Percentiles rank a stretch among this genome's conserved stretches.
phyloP scores from a whole-genome alignment of 345 rosid genomes.

The Boechera retrofracta region DNA sequence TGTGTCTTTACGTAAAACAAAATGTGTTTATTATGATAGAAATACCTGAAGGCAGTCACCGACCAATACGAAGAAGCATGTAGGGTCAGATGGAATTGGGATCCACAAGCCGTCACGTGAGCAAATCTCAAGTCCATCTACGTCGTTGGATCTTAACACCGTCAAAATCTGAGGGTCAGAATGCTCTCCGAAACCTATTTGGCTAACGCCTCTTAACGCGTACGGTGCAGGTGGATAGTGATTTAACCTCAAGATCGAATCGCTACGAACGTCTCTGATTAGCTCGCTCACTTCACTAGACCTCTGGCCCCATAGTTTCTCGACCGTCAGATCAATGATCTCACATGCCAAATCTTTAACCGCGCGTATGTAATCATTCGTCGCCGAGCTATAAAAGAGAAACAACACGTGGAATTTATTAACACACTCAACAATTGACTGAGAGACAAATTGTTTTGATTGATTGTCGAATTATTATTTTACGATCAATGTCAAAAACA shows the following conservation, averaged over 20 bases:
- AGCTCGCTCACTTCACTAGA: constrained; percentile 59
- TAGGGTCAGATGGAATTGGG: constrained; percentile 81
- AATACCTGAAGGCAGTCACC: constrained; percentile 87
- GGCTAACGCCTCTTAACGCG: constrained; percentile 34
- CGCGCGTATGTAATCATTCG: constrained; percentile 65
- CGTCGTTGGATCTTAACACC: constrained; percentile 87
- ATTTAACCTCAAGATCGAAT: constrained; percentile 77
- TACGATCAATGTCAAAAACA: background rate
- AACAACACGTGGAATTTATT: constrained; percentile 30
- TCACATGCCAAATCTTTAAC: constrained; percentile 71
- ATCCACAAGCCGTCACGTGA: constrained; percentile 70
- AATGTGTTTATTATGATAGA: background rate
- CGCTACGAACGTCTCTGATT: constrained; percentile 75
- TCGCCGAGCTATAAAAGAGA: constrained; percentile 57
- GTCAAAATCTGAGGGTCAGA: constrained; percentile 99
- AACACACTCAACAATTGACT: constrained; percentile 12
- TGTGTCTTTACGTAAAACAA: background rate
- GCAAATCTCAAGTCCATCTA: constrained; percentile 80
- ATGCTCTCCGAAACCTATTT: constrained; percentile 91
- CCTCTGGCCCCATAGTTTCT: constrained; percentile 70
- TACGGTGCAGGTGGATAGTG: constrained; percentile 69
- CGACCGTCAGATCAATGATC: constrained; percentile 79
- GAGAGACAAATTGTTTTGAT: constrained; percentile 1
- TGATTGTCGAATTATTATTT: background rate
- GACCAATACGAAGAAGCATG: constrained; percentile 72